Base-by-base conservation (phyloP, 768 basidiomycete genomes). In the Leccinum fibrillosum region DNA sequence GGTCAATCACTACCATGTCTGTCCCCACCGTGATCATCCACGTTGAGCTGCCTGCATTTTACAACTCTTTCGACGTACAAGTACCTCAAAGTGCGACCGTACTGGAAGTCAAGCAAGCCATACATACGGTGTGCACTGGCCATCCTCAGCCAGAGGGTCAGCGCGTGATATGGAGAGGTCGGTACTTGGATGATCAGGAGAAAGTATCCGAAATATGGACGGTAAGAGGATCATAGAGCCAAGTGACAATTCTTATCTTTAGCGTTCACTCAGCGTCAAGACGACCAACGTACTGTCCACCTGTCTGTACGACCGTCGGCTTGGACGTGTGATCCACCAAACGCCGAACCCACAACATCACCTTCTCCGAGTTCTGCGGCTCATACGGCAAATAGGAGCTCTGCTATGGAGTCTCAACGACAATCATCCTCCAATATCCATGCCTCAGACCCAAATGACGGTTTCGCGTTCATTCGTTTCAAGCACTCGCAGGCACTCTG, bases 301-400 rank as follows among this genome's bases (percentile, higher is more conserved):
- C 77, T 92, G 21, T 86, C 89, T 13, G 89, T 92, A n/a, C 86
- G 87, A 67, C 86, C 88, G 23, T 87, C 86, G 26, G 86, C 86
- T 54, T 92, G 90, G 90, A 77, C 79, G 42, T 73, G 78, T 23
- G 60, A 72, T 12, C 86, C 87, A 26, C 86, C 83, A 12, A 72
- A 70, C 39, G 60, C 68, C 4, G 25, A 44, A 25, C 25, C 44
- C 30, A 62, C 70, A 1, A 55, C 67, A 42, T 51, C 64, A 9
- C 25, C 57, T 34, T 62, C 60, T 52, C 26, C n/a, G 15, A 34
- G 2, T 48, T 34, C 4, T 6, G 10, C 44, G 12, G 21, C 50
- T 26, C 23, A 28, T 55, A 15, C 37, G 12, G 34, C 9, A 13
- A 10, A 30, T 47, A n/a, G 49, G 26, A 25, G 28, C n/a, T 10